Evolutionary conservation across 164 flowering plant genomes (phyloP), one percentile per base, ranked within the genome.

Genomic region (Dillenia turbinata): DNA sequence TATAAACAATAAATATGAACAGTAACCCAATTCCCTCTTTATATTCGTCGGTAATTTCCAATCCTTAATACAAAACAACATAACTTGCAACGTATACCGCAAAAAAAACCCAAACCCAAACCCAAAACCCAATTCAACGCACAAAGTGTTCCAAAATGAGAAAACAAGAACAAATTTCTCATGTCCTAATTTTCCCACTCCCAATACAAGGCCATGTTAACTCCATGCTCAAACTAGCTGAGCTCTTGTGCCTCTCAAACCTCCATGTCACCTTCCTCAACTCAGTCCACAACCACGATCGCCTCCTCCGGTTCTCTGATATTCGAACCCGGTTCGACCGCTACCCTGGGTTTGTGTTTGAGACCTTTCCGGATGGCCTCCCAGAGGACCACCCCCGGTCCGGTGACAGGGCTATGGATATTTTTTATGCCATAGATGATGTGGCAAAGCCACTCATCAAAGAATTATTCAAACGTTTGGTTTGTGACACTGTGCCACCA

Each of bases 141-240:
- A 1, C 1, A n/a, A n/a, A n/a, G 22, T 19, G 22, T 11, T 40
- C 61, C 4, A n/a, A 10, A 5, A 63, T 63, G 66, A 52, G 22
- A 0, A 1, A 55, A 44, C 53, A 64, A 64, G 54, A 47, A 22
- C 47, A 46, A 17, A 19, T 33, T 19, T 24, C 81, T 10, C 87
- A 77, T 22, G 79, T 84, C 2, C 69, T 84, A 22, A 52, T 84
- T 49, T 77, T 82, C 60, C 81, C 83, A 6, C 57, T 75, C 52
- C 80, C 85, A 0, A 52, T 58, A 3, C 80, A 77, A 33, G 89
- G 85, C 74, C 83, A 79, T 56, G 69, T 85, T 8, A 83, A 70
- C 69, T 73, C 81, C 64, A 77, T 79, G 81, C 75, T 85, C 66
- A 68, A 62, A 52, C 60, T 81, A 13, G 79, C 82, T 1, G 74